Evolutionary conservation across 2,329 filamentous ascomycete genomes (phyloP).

Genomic region (Aurifilum marmelostoma): DNA sequence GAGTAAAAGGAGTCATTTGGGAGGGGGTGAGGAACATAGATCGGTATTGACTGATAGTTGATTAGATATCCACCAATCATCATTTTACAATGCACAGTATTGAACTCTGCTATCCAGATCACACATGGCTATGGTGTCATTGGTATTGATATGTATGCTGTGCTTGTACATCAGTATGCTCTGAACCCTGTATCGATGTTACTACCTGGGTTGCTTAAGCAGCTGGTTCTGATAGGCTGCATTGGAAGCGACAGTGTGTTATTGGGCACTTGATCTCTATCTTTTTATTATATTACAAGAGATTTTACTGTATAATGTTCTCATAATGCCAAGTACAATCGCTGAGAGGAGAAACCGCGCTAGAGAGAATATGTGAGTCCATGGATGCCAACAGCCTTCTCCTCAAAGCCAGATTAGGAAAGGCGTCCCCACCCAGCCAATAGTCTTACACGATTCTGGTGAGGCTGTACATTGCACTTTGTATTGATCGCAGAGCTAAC

Average conservation of each 20-base stretch:
- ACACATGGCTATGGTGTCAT: too few species aligned
- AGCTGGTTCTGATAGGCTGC: too few species aligned
- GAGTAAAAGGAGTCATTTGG: not conserved
- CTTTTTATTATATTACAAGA: too few species aligned
- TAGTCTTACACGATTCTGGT: conserved; percentile 18
- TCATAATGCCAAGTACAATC: too few species aligned
- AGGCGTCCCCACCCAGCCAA: conserved; percentile 16
- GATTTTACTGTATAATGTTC: too few species aligned
- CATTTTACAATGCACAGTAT: not conserved
- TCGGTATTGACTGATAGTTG: not conserved
- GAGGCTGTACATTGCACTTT: not conserved
- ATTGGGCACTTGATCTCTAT: too few species aligned
- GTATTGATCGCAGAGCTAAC: not conserved
- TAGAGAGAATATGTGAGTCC: not conserved
- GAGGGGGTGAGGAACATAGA: not conserved
- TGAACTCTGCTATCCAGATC: not conserved
- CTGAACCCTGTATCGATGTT: too few species aligned
- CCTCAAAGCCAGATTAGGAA: not conserved
- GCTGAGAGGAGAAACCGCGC: too few species aligned
- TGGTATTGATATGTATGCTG: too few species aligned
- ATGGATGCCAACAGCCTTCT: conserved; percentile 11
- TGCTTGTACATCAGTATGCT: too few species aligned
- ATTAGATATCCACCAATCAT: not conserved
- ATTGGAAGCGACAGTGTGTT: too few species aligned
- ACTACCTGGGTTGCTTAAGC: too few species aligned